These are phyloP conservation scores for Penicillium sp. DNA, from an alignment of 2,329 filamentous ascomycete genomes.

Conservation along the genomic window DNA sequence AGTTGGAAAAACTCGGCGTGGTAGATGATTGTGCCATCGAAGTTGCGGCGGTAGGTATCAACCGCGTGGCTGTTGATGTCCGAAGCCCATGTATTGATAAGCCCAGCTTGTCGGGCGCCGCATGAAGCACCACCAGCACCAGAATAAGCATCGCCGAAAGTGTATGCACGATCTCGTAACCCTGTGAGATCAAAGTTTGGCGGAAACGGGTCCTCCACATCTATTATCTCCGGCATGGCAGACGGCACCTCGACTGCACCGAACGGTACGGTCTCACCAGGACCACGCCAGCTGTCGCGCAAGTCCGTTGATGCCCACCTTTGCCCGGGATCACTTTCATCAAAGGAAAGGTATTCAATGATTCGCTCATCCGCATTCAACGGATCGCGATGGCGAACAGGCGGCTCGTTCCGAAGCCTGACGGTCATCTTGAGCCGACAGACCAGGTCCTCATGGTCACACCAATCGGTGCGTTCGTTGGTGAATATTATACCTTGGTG, in stretches of 20 bases:
- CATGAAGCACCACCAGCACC: conserved; percentile 70
- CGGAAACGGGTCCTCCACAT: conserved; percentile 1
- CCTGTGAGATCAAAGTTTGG: conserved; percentile 23
- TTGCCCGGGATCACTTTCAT: conserved; percentile 31
- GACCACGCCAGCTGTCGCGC: conserved; percentile 34
- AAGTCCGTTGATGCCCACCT: conserved; percentile 15
- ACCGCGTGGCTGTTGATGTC: conserved; percentile 61
- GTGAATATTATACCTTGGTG: conserved; percentile 53
- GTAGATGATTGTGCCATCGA: conserved; percentile 40
- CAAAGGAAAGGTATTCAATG: conserved; percentile 24
- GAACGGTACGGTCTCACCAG: conserved; percentile 29
- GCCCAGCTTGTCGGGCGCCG: conserved; percentile 60
- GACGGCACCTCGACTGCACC: conserved; percentile 19
- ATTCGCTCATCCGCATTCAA: background rate
- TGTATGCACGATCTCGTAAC: conserved; percentile 50
- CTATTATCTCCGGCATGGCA: conserved; percentile 1
- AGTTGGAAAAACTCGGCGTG: conserved; percentile 49
- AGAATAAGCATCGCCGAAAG: conserved; percentile 69
- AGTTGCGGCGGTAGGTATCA: conserved; percentile 60
- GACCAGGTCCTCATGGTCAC: conserved; percentile 31
- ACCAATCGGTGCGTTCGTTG: conserved; percentile 44
- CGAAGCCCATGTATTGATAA: conserved; percentile 61
- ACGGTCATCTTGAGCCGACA: conserved; percentile 33
- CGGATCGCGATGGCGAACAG: background rate
- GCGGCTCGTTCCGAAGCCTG: background rate